A percentile compares a stretch with the other conserved stretches of the same genome.
phyloP scores from a whole-genome alignment of 1,139 yeast species.

The Meyerozyma carpophila region DNA sequence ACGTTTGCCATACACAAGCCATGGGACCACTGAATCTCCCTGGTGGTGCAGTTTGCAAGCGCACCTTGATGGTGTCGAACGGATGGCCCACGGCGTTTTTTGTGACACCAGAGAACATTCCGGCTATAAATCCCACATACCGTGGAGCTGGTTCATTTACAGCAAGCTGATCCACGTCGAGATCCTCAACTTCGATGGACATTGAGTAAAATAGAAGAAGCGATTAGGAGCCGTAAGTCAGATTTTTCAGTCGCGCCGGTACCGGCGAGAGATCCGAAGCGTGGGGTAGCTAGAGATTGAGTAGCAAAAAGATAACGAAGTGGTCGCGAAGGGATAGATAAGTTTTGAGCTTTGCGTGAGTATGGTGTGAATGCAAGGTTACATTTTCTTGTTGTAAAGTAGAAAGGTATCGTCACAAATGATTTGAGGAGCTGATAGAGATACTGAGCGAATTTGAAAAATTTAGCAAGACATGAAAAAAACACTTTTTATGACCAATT shows the following conservation, averaged over 20 bases:
- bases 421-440: no score
- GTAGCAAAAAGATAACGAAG: background rate
- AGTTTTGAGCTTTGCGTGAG: no score
- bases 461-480: no score
- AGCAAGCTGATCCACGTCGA: background rate
- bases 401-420: no score
- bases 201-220: background rate
- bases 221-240: background rate
- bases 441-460: no score
- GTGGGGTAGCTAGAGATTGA: background rate
- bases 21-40: slow-evolving; percentile 77
- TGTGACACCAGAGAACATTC: slow-evolving; percentile 79
- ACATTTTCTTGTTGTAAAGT: no score
- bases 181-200: slow-evolving; percentile 1
- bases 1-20: slow-evolving; percentile 72
- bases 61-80: slow-evolving; percentile 83
- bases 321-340: no score
- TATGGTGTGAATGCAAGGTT: no score
- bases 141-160: slow-evolving; percentile 37
- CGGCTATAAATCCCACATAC: slow-evolving; percentile 80
- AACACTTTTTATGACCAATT: no score
- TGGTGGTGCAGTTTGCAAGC: slow-evolving; percentile 72
- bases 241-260: slow-evolving; percentile 2
- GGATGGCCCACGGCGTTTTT: slow-evolving; percentile 93
- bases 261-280: background rate